These are phyloP conservation scores for Trichosporon sp. DNA, from an alignment of 1,284 basidiomycete species.

Conservation along the genomic window DNA sequence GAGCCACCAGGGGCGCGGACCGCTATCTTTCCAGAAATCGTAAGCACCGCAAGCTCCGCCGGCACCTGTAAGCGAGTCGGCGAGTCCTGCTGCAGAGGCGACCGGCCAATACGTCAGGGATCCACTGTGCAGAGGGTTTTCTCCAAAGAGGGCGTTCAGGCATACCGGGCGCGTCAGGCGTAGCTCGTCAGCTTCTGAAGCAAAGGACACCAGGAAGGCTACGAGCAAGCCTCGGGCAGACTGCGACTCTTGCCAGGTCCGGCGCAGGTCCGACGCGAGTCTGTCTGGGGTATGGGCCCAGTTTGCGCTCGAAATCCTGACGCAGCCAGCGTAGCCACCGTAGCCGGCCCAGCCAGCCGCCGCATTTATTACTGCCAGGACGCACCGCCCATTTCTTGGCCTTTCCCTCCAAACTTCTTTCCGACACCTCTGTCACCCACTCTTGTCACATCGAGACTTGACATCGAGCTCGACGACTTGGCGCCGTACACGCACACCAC, in stretches of 20 bases:
- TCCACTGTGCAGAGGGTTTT: neutral
- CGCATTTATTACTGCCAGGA: constrained; percentile 6
- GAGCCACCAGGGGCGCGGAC: neutral
- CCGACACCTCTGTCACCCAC: neutral
- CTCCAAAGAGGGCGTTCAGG: neutral
- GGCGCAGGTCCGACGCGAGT: neutral
- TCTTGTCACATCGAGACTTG: constrained; percentile 1
- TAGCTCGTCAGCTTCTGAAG: neutral
- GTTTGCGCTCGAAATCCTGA: neutral
- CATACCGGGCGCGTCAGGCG: neutral
- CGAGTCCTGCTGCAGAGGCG: neutral
- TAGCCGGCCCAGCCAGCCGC: constrained; percentile 1
- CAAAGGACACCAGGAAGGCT: neutral
- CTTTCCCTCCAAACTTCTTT: constrained; percentile 9
- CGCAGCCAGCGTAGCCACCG: neutral
- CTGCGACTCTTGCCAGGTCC: constrained; percentile 1
- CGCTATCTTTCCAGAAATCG: constrained; percentile 4
- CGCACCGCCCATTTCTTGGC: constrained; percentile 15
- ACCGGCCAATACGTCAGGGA: constrained; percentile 11
- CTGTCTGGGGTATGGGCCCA: neutral
- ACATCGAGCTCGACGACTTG: neutral
- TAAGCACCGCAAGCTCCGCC: constrained; percentile 5
- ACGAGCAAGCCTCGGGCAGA: neutral
- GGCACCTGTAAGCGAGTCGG: constrained; percentile 5
- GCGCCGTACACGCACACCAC: constrained; percentile 9